Base-by-base conservation (phyloP, 176 grass and related monocot species). In the Puya raimondii region DNA sequence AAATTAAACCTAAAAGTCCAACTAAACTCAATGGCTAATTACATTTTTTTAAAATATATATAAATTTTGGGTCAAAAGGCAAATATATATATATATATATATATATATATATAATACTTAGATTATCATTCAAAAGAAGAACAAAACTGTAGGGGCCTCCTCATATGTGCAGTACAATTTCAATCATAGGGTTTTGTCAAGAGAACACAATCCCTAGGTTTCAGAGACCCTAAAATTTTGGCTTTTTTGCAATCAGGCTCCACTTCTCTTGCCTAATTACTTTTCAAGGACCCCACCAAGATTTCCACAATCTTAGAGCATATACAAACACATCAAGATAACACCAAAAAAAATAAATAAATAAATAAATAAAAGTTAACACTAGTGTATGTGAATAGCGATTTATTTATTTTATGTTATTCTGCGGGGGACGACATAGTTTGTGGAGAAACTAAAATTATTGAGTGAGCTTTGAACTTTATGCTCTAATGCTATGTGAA, bases 131-230 rank as follows among this genome's bases (percentile, higher is more conserved):
- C 12, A 23, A 21, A 23, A 5, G 56, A 71, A 71, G 68, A 71
- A 50, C 68, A 70, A 52, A 70, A 70, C 12, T 27, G 68, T 70
- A 70, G 68, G 68, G 68, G 7, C 54, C 18, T 54, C 1, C 54
- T 58, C 54, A 9, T 49, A 70, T 22, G 27, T 47, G 29, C 10
- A 68, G 47, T 42, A 42, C 65, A 15, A 10, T 68, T 42, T 68
- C 65, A 12, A 42, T 68, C 15, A 20, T 47, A 68, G 47, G 47
- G 12, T 20, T 23, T 14, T 25, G 22, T 15, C 5, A 68, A 68
- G 9, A 8, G 47, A 26, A 26, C 47, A 58, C 53, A 58, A 58
- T 58, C 53, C 53, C 56, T 59, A 18, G 16, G 56, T 69, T 15
- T 69, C 15, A 42, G 2, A 33, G 5, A 42, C 33, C 9, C 5